phyloP scores from a whole-genome alignment of 352 stramenopile species.

The Phytophthora melonis region DNA sequence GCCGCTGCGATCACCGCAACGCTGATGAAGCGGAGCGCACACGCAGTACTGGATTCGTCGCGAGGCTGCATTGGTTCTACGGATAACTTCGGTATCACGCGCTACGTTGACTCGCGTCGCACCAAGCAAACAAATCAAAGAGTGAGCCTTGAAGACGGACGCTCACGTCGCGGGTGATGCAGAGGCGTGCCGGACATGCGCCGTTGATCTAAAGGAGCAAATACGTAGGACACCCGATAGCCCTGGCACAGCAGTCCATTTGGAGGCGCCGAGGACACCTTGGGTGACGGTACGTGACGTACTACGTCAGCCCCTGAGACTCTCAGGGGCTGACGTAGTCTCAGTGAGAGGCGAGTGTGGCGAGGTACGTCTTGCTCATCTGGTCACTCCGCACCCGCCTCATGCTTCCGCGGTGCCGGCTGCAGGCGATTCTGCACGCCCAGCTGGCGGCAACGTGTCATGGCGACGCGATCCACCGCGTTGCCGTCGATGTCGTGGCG shows the following conservation, averaged over 20 bases:
- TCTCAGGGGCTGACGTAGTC: too few species aligned
- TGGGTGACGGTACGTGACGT: slow-evolving; percentile 6
- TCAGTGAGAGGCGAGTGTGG: too few species aligned
- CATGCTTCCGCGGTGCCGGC: slow-evolving; percentile 26
- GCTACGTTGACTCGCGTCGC: slow-evolving; percentile 18
- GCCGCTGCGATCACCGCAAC: slow-evolving; percentile 12
- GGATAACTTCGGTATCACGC: neutral
- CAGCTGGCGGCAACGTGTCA: slow-evolving; percentile 24
- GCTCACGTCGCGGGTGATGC: slow-evolving; percentile 6
- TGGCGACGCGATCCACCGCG: neutral
- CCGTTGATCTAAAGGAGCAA: slow-evolving; percentile 15
- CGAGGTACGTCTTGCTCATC: slow-evolving; percentile 35
- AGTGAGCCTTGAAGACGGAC: slow-evolving; percentile 33
- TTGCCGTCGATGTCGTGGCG: slow-evolving; percentile 7
- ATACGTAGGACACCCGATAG: slow-evolving; percentile 29
- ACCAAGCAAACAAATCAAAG: slow-evolving; percentile 32
- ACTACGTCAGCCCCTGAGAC: too few species aligned
- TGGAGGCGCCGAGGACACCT: slow-evolving; percentile 12
- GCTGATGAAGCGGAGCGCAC: slow-evolving; percentile 11
- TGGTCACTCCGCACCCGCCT: slow-evolving; percentile 34
- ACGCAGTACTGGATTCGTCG: slow-evolving; percentile 7
- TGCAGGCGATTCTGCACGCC: slow-evolving; percentile 18
- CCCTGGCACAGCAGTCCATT: slow-evolving; percentile 24
- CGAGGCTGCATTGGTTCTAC: slow-evolving; percentile 14
- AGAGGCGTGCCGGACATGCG: slow-evolving; percentile 24